phyloP scores from a whole-genome alignment of 768 basidiomycete genomes.

The Chiua virens region DNA sequence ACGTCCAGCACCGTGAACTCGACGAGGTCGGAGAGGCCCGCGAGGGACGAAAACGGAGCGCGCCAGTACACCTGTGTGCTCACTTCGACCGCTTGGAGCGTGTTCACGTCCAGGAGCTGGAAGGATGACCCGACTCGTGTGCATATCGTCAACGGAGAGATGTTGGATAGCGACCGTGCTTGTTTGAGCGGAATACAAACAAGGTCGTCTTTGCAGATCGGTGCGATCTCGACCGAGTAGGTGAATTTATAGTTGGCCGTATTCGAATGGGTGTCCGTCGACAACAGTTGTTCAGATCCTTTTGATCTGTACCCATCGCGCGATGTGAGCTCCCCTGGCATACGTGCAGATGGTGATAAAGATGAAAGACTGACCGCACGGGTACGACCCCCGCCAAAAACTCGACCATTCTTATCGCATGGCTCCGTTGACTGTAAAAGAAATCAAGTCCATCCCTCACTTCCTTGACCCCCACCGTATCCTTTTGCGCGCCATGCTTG shows the following conservation, averaged over 20 bases:
- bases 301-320: slow-evolving; percentile 60
- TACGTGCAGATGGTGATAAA: neutral
- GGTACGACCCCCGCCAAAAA: slow-evolving; percentile 89
- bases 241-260: slow-evolving; percentile 98
- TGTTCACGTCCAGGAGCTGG: slow-evolving; percentile 87
- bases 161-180: slow-evolving; percentile 82
- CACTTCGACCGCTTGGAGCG: slow-evolving; percentile 82
- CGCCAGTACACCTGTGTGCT: slow-evolving; percentile 85
- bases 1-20: slow-evolving; percentile 96
- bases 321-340: slow-evolving; percentile 1
- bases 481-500: slow-evolving; percentile 95
- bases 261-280: slow-evolving; percentile 86
- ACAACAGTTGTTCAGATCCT: slow-evolving; percentile 91
- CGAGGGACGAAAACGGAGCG: slow-evolving; percentile 82
- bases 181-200: slow-evolving; percentile 85
- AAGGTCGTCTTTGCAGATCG: slow-evolving; percentile 97
- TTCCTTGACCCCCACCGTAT: slow-evolving; percentile 91
- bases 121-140: slow-evolving; percentile 89
- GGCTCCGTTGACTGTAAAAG: slow-evolving; percentile 88
- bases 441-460: slow-evolving; percentile 95
- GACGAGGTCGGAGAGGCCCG: slow-evolving; percentile 78
- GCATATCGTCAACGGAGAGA: slow-evolving; percentile 85
- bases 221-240: slow-evolving; percentile 95
- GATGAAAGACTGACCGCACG: slow-evolving; percentile 57
- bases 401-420: slow-evolving; percentile 96